Percentiles rank a stretch among this genome's conserved stretches.
phyloP scores from a whole-genome alignment of 2,329 filamentous ascomycete genomes.

The Fusarium drepaniforme region DNA sequence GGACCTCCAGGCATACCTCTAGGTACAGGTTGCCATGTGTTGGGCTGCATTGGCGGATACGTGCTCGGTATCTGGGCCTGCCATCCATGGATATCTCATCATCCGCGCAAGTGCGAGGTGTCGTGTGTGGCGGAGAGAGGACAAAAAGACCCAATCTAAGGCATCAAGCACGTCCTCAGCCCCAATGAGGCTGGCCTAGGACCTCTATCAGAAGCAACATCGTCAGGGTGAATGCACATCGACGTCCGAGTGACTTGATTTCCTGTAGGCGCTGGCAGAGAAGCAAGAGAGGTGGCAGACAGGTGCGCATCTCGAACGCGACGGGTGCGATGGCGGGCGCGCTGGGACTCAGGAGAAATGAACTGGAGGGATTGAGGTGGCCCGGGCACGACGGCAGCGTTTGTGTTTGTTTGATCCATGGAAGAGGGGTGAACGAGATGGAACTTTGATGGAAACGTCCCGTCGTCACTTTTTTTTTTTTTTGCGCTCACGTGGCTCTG shows the following conservation, averaged over 20 bases:
- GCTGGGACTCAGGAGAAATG: constrained; percentile 11
- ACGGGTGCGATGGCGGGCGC: constrained; percentile 21
- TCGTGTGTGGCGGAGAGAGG: constrained; percentile 25
- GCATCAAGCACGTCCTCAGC: constrained; percentile 14
- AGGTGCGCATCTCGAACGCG: constrained; percentile 10
- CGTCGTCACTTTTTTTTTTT: constrained; percentile 22
- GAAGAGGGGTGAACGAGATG: constrained; percentile 40
- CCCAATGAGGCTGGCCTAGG: constrained; percentile 32
- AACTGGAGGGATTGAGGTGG: constrained; percentile 24
- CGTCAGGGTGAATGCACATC: not conserved
- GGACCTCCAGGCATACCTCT: not conserved
- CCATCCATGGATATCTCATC: constrained; percentile 18
- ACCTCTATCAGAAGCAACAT: not conserved
- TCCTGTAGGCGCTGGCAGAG: not conserved
- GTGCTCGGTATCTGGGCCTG: constrained; percentile 5
- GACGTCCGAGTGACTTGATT: constrained; percentile 2
- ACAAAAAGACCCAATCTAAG: constrained; percentile 17
- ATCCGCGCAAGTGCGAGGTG: constrained; percentile 7
- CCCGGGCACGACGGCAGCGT: constrained; percentile 17
- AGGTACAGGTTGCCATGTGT: constrained; percentile 25
- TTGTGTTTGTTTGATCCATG: constrained; percentile 33
- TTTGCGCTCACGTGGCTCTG: constrained; percentile 35
- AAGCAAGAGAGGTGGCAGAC: not conserved
- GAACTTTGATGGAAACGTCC: constrained; percentile 21
- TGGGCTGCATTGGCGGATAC: constrained; percentile 7